Conservation (phyloP, 2,329 filamentous ascomycete genomes). For the Aspergillus aculeatus region DNA sequence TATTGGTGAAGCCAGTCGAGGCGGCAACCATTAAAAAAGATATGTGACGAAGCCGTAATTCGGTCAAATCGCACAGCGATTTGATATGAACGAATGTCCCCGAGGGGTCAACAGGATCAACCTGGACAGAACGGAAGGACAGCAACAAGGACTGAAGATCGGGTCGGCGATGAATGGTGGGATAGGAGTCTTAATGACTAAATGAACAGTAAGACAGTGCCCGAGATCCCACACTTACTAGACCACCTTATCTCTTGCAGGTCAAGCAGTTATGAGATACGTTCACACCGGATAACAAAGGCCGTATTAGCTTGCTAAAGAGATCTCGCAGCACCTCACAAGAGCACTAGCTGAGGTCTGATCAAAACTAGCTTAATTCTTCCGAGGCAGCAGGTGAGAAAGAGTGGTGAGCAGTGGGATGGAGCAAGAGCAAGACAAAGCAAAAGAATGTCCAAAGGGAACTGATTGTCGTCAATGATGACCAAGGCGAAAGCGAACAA, state of each 20-base stretch:
- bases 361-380: not conserved
- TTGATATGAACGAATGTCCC: constrained; percentile 9
- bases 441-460: not conserved
- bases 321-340: not conserved
- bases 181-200: not conserved
- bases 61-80: constrained; percentile 5
- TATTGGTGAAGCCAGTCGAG: not conserved
- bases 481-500: not conserved
- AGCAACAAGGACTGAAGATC: not conserved
- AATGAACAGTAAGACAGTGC: not conserved
- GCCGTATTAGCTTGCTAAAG: not conserved
- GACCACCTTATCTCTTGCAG: not conserved
- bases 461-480: not conserved
- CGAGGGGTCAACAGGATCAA: constrained; percentile 29
- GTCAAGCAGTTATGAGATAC: not conserved
- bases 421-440: not conserved
- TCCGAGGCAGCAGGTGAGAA: not conserved
- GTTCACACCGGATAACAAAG: not conserved
- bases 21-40: constrained; percentile 11
- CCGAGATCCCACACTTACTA: not conserved
- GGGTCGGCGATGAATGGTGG: not conserved
- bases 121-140: constrained; percentile 22
- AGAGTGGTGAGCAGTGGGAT: not conserved
- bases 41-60: constrained; percentile 2
- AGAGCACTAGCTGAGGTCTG: not conserved